Base-by-base conservation (phyloP, 345 rosid genomes). In the Corchorus capsularis region DNA sequence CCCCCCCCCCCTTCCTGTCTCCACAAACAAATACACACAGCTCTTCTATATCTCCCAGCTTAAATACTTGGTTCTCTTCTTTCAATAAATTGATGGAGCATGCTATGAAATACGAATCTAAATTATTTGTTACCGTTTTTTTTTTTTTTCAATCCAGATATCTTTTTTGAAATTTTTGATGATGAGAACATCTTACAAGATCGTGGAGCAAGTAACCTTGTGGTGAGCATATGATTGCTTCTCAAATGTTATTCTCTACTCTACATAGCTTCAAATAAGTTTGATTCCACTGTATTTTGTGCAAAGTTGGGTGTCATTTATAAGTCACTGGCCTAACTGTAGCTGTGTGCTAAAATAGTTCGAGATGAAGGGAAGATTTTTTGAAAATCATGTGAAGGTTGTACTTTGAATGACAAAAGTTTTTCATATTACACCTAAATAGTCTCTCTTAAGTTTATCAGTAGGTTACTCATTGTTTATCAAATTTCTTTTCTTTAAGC, bases 181-280 rank as follows among this genome's bases (percentile, higher is more conserved):
- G 86, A 87, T 49, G 86, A 75, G 79, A 95, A 93, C 82, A 87
- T 95, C 81, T 78, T 95, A 81, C 85, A 85, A 86, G 98, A 93
- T 84, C 96, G 79, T 71, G 93, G 91, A 84, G 97, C 97, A 66
- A 92, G 86, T 78, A 95, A 88, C 79, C 98, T 94, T 57, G 98
- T 95, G 91, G 99, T 95, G 83, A 87, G 93, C n/a, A 63, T 76
- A 74, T 64, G 41, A 73, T 79, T 87, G 57, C 75, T 67, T 81
- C 72, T 52, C 59, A 65, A 77, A 57, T 61, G 54, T 49, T 75
- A 59, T 59, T 47, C 32, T 32, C 66, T 67, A 64, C 7, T 55
- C 7, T 32, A 39, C 4, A 41, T 59, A n/a, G 13, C 55, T 22
- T 71, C 37, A 37, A 54, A 35, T 20, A 43, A 57, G 45, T 62